Conservation (phyloP, 768 basidiomycete species). For the Boletellus ananas region DNA sequence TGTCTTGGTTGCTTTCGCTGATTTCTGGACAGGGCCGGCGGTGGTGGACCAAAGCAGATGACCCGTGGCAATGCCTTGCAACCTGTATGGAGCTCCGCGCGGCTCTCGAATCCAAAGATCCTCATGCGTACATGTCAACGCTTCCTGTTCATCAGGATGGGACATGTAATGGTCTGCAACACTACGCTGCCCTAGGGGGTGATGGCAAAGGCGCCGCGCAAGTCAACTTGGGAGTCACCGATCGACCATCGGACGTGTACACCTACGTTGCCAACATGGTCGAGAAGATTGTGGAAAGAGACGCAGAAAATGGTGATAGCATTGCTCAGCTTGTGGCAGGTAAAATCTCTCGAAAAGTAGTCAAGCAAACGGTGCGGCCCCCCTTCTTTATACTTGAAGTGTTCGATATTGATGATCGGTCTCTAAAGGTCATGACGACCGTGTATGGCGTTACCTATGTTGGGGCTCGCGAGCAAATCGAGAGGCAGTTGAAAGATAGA, state of each 20-base stretch:
- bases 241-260: constrained; percentile 93
- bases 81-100: constrained; percentile 84
- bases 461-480: constrained; percentile 93
- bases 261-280: constrained; percentile 87
- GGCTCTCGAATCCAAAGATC: constrained; percentile 69
- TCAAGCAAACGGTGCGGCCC: constrained; percentile 84
- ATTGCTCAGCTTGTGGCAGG: constrained; percentile 63
- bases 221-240: constrained; percentile 84
- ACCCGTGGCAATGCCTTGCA: constrained; percentile 97
- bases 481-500: constrained; percentile 77
- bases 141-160: constrained; percentile 98
- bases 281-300: constrained; percentile 57
- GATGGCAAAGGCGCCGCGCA: constrained; percentile 84
- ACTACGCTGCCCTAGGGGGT: constrained; percentile 97
- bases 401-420: not conserved
- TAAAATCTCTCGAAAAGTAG: constrained; percentile 87
- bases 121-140: constrained; percentile 52
- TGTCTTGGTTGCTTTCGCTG: not conserved
- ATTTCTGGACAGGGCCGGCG: constrained; percentile 48
- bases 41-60: constrained; percentile 93
- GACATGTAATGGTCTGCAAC: constrained; percentile 97
- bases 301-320: constrained; percentile 47
- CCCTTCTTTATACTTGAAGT: not conserved
- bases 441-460: constrained; percentile 97
- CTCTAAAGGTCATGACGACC: constrained; percentile 87